A percentile compares a stretch with the other conserved stretches of the same genome.
These are phyloP conservation scores for Gigaspora rosea DNA, from an alignment of 192 early-diverging fungal genomes.

Conservation along the genomic window DNA sequence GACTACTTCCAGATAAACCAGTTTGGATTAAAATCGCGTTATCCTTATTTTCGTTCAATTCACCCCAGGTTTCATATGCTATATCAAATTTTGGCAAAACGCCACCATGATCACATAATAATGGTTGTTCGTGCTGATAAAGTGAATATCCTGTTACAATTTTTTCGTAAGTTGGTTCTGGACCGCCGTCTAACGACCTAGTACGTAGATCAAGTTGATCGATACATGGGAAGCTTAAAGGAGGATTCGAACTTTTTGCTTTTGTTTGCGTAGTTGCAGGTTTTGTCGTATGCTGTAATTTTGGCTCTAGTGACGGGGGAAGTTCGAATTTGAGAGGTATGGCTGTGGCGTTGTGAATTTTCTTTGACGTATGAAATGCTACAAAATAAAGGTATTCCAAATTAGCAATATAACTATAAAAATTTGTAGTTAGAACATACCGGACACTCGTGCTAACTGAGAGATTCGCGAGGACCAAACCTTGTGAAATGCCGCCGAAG, in stretches of 20 bases:
- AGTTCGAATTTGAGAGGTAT: not conserved
- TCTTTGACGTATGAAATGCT: not conserved
- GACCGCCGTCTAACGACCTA: slow-evolving; percentile 66
- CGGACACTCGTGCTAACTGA: too few species aligned
- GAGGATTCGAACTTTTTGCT: slow-evolving; percentile 53
- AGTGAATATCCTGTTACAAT: slow-evolving; percentile 73
- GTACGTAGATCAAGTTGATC: slow-evolving; percentile 64
- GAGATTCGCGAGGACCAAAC: too few species aligned
- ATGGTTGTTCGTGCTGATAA: slow-evolving; percentile 66
- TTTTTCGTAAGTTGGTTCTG: slow-evolving; percentile 83
- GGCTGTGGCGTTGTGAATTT: not conserved
- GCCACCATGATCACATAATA: slow-evolving; percentile 82
- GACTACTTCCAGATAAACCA: slow-evolving; percentile 88
- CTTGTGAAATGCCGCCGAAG: too few species aligned
- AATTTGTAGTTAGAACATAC: too few species aligned
- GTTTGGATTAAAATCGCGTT: slow-evolving; percentile 95
- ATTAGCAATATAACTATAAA: too few species aligned
- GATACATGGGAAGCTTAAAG: slow-evolving; percentile 75
- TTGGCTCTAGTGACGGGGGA: slow-evolving; percentile 1
- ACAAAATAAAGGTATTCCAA: not conserved
- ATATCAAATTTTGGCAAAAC: slow-evolving; percentile 73
- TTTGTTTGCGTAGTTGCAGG: not conserved
- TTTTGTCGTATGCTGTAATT: not conserved
- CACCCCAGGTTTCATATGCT: slow-evolving; percentile 98
- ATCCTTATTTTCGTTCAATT: slow-evolving; percentile 70